Base-by-base conservation (phyloP, 345 rosid genomes). In the Pistacia integerrima region DNA sequence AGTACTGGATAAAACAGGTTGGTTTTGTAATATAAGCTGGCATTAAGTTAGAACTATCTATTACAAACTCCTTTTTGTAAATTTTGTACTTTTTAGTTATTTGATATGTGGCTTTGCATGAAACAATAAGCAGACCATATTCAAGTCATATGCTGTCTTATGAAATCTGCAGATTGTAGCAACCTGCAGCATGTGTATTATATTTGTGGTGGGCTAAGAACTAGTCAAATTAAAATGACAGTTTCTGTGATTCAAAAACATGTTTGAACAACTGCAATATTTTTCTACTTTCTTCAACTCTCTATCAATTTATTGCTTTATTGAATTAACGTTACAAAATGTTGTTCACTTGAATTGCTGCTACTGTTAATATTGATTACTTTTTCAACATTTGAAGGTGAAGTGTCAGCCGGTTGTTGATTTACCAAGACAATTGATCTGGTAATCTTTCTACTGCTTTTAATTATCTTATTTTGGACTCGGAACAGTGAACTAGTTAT, bases 381-480 rank as follows among this genome's bases (percentile, higher is more conserved):
- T 25, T 76, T 69, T 68, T 60, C 51, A 28, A 76, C 25, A 59
- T 83, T 78, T 84, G 84, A 83, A 95, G 98, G 97, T 96, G 77
- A 96, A 96, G 84, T 90, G 93, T 74, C 99, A 93, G 85, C 99
- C 98, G 59, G 81, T 84, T 22, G 74, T 88, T 46, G 97, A 96
- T 73, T 41, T 41, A 30, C 75, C n/a, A 52, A 83, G 88, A 65
- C 92, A 89, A 66, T 76, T 96, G 82, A 82, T 93, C 68, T 96
- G 98, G 99, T 95, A 87, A 82, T 76, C 11, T 33, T 12, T 76
- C 10, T 80, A 25, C 49, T 55, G 41, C 52, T 36, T 76, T 76
- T 56, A 41, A 58, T 75, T 38, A 17, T 78, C 36, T 56, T 55
- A 17, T 25, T 48, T 5, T 17, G 8, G 56, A 17, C 8, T 67